Evolutionary conservation across 805 yeast species (phyloP), one percentile per base, ranked within the genome.

Genomic region (Candida peoriensis): DNA sequence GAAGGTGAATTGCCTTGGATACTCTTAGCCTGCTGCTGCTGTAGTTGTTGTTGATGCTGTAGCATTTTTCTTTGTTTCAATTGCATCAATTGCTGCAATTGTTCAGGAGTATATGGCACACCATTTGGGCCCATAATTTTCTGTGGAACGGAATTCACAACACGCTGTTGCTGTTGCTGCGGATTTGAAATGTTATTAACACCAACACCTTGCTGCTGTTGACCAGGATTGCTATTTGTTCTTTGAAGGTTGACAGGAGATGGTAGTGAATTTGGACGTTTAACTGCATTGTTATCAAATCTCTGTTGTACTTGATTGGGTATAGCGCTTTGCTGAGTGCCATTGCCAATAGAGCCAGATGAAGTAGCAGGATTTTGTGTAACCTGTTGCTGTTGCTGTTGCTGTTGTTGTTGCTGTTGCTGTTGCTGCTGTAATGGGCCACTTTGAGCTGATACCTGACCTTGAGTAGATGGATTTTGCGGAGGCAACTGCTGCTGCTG

Each of bases 91-190:
- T 73, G 76, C 47, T 77, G 82, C 11, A 77, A 55, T 44, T 78
- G 85, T 39, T 77, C 83, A 8, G 70, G 69, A 0, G 81, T 73
- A 37, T 74, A 72, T 8, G 77, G 76, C 1, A 74, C 66, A 4
- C 78, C 79, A 48, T 72, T 72, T 8, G 80, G 72, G 7, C 33
- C 44, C 24, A 34, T 17, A 28, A 27, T 27, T 30, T 28, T 37
- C 28, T 38, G 35, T 20, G 41, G 28, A 7, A 28, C 46, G 9
- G 32, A 32, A 15, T 28, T 16, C 5, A 32, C 24, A 16, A 25
- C 17, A 15, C 24, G 21, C 11, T 17, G 15, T 28, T 14, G 33
- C 25, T 11, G 36, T 20, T 8, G 17, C 14, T 15, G 28, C 19
- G 14, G 23, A 16, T 41, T 38, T 11, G 38, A 30, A 11, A 25